phyloP scores from a whole-genome alignment of 495 filamentous ascomycete species.

The Echria macrotheca region DNA sequence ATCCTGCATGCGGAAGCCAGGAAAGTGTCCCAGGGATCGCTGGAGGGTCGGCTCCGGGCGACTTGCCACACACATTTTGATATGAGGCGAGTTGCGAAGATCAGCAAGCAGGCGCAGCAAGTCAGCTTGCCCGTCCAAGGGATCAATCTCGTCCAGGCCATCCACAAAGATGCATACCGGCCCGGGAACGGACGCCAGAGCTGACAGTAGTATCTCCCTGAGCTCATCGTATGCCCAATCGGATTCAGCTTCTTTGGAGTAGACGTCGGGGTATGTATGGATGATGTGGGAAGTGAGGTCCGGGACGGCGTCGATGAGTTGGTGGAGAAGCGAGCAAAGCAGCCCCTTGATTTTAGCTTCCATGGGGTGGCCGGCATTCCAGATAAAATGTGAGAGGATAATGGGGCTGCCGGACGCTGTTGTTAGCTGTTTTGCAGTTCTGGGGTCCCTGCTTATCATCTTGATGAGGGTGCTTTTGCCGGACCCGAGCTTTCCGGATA shows the following conservation, averaged over 20 bases:
- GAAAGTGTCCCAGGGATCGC: background rate
- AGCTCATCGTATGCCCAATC: conserved; percentile 7
- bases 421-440: background rate
- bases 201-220: background rate
- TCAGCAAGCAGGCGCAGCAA: background rate
- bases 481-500: conserved; percentile 12
- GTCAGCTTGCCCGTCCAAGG: background rate
- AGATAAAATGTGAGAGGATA: conserved; percentile 9
- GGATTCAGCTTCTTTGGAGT: background rate
- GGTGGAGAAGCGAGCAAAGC: conserved; percentile 10
- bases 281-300: background rate
- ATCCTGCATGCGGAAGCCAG: conserved; percentile 11
- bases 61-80: conserved; percentile 11
- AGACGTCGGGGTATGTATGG: background rate
- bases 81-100: background rate
- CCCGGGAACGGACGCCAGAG: background rate
- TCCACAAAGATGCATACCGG: conserved; percentile 5
- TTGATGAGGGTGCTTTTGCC: conserved; percentile 18
- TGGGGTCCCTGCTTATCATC: background rate
- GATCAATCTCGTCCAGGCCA: conserved; percentile 11
- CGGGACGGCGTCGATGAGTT: background rate
- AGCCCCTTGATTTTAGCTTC: conserved; percentile 11
- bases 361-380: conserved; percentile 10
- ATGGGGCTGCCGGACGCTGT: background rate
- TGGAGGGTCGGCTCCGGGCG: conserved; percentile 7